A percentile compares a stretch with the other conserved stretches of the same genome.
These are phyloP conservation scores for Stropharia rugosoannulata DNA, from an alignment of 768 basidiomycete genomes.

Conservation along the genomic window DNA sequence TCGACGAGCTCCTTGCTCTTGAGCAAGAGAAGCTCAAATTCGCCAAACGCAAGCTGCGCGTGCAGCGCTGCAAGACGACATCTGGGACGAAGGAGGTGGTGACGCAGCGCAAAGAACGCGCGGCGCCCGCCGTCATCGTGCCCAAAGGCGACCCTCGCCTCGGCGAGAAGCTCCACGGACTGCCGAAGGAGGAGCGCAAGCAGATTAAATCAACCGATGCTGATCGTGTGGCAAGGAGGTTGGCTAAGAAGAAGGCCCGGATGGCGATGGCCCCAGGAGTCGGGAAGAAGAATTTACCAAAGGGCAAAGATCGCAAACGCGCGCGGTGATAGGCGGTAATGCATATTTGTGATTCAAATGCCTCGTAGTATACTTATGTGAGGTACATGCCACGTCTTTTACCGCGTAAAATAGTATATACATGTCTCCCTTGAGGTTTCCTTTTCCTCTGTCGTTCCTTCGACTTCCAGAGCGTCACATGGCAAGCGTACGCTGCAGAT, in stretches of 20 bases:
- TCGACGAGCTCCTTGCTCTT: slow-evolving; percentile 88
- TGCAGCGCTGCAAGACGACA: slow-evolving; percentile 87
- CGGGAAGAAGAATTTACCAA: slow-evolving; percentile 27
- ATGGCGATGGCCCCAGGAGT: slow-evolving; percentile 39
- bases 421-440: not conserved
- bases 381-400: no score
- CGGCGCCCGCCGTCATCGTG: slow-evolving; percentile 26
- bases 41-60: slow-evolving; percentile 88
- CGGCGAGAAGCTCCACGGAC: slow-evolving; percentile 71
- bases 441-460: not conserved
- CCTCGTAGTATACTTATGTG: not conserved
- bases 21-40: slow-evolving; percentile 80
- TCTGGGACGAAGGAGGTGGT: slow-evolving; percentile 32
- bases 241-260: slow-evolving; percentile 88
- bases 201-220: slow-evolving; percentile 74
- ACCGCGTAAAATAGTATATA: no score
- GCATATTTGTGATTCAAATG: not conserved
- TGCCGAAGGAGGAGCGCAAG: slow-evolving; percentile 88
- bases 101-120: slow-evolving; percentile 14
- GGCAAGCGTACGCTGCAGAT: no score
- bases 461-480: no score
- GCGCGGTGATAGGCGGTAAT: slow-evolving; percentile 15
- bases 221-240: slow-evolving; percentile 76
- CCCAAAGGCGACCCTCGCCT: slow-evolving; percentile 84
- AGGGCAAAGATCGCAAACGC: slow-evolving; percentile 18